These are phyloP conservation scores for Eryngium alpinum DNA, from an alignment of 140 eudicot genomes.

Conservation along the genomic window DNA sequence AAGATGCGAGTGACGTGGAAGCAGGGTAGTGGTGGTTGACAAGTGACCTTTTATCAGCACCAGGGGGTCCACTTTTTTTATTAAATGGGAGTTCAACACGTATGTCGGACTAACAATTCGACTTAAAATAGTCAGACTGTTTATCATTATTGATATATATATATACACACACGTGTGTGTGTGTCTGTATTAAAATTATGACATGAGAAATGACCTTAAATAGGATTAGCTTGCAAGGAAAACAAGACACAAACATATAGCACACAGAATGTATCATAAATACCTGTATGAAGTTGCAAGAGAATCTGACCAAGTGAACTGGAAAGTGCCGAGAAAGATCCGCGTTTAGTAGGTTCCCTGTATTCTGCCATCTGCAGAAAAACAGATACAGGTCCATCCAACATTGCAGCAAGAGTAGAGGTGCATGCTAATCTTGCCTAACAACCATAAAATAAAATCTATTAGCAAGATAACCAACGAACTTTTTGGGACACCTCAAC, in stretches of 20 bases:
- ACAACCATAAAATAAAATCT: constrained; percentile 12
- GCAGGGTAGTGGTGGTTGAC: too few relatives aligned
- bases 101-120: too few relatives aligned
- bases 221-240: background rate
- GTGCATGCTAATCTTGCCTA: constrained; percentile 84
- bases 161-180: too few relatives aligned
- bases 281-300: constrained; percentile 95
- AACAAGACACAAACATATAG: background rate
- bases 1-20: too few relatives aligned
- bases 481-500: background rate
- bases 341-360: constrained; percentile 60
- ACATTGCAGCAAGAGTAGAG: constrained; percentile 64
- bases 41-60: too few relatives aligned
- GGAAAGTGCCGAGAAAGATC: constrained; percentile 82
- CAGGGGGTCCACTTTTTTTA: too few relatives aligned
- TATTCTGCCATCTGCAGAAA: constrained; percentile 92
- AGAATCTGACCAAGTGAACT: constrained; percentile 93
- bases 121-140: too few relatives aligned
- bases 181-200: too few relatives aligned
- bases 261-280: background rate
- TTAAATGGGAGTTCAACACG: too few relatives aligned
- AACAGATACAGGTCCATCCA: constrained; percentile 85
- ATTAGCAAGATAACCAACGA: background rate
- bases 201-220: too few relatives aligned
- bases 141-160: too few relatives aligned